phyloP scores from a whole-genome alignment of 2,329 filamentous ascomycete species.

The Fusarium sp. region DNA sequence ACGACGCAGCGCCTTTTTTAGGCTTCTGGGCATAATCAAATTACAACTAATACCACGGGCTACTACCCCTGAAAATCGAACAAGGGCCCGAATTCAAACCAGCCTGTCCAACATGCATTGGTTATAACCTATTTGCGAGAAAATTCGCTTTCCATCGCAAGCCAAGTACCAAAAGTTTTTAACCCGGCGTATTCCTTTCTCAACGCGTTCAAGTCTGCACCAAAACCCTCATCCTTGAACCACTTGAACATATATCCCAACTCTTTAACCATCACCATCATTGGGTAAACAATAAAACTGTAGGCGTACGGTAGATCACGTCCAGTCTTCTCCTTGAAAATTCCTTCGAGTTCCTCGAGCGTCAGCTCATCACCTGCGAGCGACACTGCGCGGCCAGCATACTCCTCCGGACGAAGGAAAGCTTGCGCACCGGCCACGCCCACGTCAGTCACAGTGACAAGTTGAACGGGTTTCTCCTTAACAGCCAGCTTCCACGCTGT shows the following conservation, averaged over 20 bases:
- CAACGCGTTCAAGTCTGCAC: constrained; percentile 14
- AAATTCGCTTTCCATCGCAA: constrained; percentile 27
- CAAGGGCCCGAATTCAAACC: too few relatives aligned
- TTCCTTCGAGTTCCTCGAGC: not conserved
- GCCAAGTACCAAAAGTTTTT: constrained; percentile 15
- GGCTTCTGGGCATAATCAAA: too few relatives aligned
- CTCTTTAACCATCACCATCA: constrained; percentile 28
- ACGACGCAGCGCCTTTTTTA: constrained; percentile 19
- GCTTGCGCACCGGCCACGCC: constrained; percentile 12
- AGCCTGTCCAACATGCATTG: fast-evolving
- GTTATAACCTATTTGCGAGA: not conserved
- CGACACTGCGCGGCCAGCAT: constrained; percentile 14
- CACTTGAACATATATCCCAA: constrained; percentile 32
- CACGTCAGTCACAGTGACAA: constrained; percentile 15
- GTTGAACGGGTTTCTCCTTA: constrained; percentile 45
- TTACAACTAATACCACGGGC: too few relatives aligned
- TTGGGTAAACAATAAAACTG: constrained; percentile 19
- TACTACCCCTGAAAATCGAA: too few relatives aligned
- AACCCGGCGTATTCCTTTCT: constrained; percentile 17
- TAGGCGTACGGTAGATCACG: constrained; percentile 16
- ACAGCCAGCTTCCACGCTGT: constrained; percentile 52
- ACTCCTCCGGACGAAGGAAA: constrained; percentile 18
- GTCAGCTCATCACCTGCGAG: constrained; percentile 23
- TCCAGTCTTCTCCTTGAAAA: constrained; percentile 19
- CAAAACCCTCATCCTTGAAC: constrained; percentile 25